Base-by-base conservation (phyloP, 768 basidiomycete species). In the Termitomyces sp. region DNA sequence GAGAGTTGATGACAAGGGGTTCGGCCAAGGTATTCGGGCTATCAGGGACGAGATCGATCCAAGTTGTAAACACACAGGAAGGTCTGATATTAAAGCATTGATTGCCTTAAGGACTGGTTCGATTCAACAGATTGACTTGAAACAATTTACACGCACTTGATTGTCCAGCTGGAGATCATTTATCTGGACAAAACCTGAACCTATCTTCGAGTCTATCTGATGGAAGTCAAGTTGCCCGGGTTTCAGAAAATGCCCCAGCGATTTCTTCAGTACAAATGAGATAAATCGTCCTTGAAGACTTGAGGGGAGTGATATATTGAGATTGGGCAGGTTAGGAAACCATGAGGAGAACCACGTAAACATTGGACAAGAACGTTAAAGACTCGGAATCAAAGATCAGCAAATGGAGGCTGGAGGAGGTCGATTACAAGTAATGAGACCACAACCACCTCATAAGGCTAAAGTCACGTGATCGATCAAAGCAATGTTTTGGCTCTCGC, bases 161-260 rank as follows among this genome's bases (percentile, higher is more conserved):
- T 79, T 78, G 69, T 93, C 84, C 50, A 98, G 73, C 68, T 94
- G 84, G 55, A 97, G 75, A 65, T 93, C 86, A 61, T 87, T 87
- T 37, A 98, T 81, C 71, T 94, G 90, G 4, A 97, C 85, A 68
- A 82, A 87, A 18, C 95, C 95, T 42, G 87, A 88, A n/a, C 92
- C 89, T 65, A 98, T 87, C 72, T 96, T 92, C 29, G 92, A 90
- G 64, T 96, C 92, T 64, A 97, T 88, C 72, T 92, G 86, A 55
- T 87, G 81, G 52, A 83, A 77, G 72, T 97, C 91, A 57, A 97
- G 82, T 65, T 94, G 94, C 16, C 92, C 94, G 10, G 90, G 91
- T 68, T 88, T 90, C 54, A 98, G 80, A 59, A 97, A 80, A 67
- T 88, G 89, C 12, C 95, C 95, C 0, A 98, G 75, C 8, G 84